Conservation (phyloP, 2,329 filamentous ascomycete species). For the Cercospora zeae-maydis region DNA sequence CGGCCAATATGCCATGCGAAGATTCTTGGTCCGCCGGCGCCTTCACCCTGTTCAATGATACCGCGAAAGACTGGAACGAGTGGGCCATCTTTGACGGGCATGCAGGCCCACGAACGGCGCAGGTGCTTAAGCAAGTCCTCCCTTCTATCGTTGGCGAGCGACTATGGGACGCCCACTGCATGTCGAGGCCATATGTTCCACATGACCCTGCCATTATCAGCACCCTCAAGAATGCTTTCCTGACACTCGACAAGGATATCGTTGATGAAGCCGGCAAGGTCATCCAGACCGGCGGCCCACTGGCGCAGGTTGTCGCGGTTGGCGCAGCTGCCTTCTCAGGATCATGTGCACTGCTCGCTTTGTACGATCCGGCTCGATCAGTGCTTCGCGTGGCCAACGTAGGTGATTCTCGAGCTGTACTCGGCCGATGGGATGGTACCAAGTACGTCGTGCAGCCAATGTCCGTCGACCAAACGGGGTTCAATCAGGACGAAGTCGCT, state of each 20-base stretch:
- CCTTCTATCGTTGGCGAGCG: slow-evolving; percentile 24
- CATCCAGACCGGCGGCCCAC: slow-evolving; percentile 17
- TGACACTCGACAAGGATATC: slow-evolving; percentile 40
- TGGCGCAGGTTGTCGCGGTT: slow-evolving; percentile 22
- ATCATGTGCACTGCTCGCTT: slow-evolving; percentile 61
- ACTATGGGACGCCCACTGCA: slow-evolving; percentile 23
- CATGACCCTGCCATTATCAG: slow-evolving; percentile 33
- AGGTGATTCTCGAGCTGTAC: slow-evolving; percentile 65
- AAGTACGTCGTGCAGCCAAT: slow-evolving; percentile 54
- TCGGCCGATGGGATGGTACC: slow-evolving; percentile 51
- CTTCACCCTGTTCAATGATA: slow-evolving; percentile 25
- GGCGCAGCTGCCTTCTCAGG: slow-evolving; percentile 48
- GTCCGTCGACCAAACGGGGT: slow-evolving; percentile 64
- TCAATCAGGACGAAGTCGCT: slow-evolving; percentile 56
- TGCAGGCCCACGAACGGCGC: slow-evolving; percentile 33
- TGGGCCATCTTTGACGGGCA: slow-evolving; percentile 46
- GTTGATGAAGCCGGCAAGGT: slow-evolving; percentile 25
- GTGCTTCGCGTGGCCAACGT: slow-evolving; percentile 62
- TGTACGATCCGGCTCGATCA: slow-evolving; percentile 55
- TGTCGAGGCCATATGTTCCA: slow-evolving; percentile 24
- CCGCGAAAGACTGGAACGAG: slow-evolving; percentile 28
- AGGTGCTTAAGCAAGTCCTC: slow-evolving; percentile 28
- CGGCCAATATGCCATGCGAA: slow-evolving; percentile 34
- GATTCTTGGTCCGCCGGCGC: slow-evolving; percentile 26
- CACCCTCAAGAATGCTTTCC: slow-evolving; percentile 42